phyloP scores from a whole-genome alignment of 1,139 yeast genomes.

The Suhomyces atakaporum region DNA sequence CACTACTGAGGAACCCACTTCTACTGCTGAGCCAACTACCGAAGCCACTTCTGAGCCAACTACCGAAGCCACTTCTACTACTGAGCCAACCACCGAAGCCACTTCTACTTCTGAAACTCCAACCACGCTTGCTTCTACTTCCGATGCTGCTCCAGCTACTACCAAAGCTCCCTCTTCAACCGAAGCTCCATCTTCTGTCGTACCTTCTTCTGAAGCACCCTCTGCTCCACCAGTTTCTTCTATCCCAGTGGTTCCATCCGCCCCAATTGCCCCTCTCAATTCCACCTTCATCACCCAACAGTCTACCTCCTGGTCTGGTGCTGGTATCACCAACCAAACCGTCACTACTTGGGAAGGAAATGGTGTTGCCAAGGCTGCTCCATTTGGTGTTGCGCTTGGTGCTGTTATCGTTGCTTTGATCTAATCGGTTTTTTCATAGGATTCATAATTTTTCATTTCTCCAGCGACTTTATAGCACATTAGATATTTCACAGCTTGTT shows the following conservation, averaged over 20 bases:
- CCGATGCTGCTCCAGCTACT: conserved; percentile 7
- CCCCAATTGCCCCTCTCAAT: conserved; percentile 3
- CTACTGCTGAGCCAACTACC: conserved; percentile 8
- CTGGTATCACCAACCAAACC: conserved; percentile 6
- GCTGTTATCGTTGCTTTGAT: conserved; percentile 39
- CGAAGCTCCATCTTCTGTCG: conserved; percentile 2
- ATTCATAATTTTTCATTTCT: conserved; percentile 9
- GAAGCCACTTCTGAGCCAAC: conserved; percentile 1
- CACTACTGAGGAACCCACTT: conserved; percentile 1
- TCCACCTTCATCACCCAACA: conserved; percentile 4
- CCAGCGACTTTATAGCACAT: conserved; percentile 3
- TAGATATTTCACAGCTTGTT: conserved; percentile 1
- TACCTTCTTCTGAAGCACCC: conserved; percentile 2
- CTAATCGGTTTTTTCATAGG: conserved; percentile 16
- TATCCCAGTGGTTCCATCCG: conserved; percentile 7
- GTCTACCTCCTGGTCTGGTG: background rate
- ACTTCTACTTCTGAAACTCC: conserved; percentile 4
- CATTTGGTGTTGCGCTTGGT: conserved; percentile 39
- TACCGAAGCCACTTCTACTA: conserved; percentile 5
- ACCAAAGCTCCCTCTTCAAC: conserved; percentile 2
- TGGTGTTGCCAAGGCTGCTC: conserved; percentile 24
- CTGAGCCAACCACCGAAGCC: conserved; percentile 8
- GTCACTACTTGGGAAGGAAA: conserved; percentile 12
- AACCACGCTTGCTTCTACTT: conserved; percentile 14
- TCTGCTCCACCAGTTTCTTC: conserved; percentile 1